A percentile compares a stretch with the other conserved stretches of the same genome.
phyloP scores from a whole-genome alignment of 176 grass and related monocot genomes.

The Neostapfia colusana region DNA sequence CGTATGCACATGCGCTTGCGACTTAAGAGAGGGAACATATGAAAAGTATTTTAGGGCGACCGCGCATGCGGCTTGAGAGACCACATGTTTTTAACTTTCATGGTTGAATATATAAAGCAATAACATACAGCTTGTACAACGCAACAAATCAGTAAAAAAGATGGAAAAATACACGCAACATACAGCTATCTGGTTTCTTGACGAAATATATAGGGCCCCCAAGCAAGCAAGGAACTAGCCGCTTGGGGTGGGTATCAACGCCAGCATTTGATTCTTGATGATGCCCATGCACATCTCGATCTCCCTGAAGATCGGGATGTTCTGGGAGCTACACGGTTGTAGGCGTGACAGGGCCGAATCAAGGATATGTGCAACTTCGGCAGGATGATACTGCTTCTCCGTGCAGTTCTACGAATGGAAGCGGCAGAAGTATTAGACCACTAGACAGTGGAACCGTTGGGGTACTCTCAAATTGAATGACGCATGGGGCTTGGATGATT shows the following conservation, averaged over 20 bases:
- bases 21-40: neutral
- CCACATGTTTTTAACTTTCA: neutral
- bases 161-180: neutral
- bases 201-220: constrained; percentile 21
- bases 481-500: neutral
- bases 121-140: constrained; percentile 5
- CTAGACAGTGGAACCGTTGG: neutral
- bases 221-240: constrained; percentile 30
- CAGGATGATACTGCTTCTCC: constrained; percentile 86
- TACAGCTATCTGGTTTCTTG: neutral
- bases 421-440: neutral
- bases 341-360: constrained; percentile 70
- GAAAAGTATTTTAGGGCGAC: neutral
- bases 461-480: neutral
- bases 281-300: constrained; percentile 89
- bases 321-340: constrained; percentile 75
- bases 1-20: too few relatives aligned
- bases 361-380: constrained; percentile 86
- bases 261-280: constrained; percentile 90
- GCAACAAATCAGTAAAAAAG: neutral
- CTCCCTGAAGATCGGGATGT: constrained; percentile 64
- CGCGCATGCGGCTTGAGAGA: neutral
- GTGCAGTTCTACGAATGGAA: constrained; percentile 70
- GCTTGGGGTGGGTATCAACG: constrained; percentile 71
- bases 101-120: neutral